Conservation (phyloP, 2,329 filamentous ascomycete genomes). For the Arthrobotrys conoides region DNA sequence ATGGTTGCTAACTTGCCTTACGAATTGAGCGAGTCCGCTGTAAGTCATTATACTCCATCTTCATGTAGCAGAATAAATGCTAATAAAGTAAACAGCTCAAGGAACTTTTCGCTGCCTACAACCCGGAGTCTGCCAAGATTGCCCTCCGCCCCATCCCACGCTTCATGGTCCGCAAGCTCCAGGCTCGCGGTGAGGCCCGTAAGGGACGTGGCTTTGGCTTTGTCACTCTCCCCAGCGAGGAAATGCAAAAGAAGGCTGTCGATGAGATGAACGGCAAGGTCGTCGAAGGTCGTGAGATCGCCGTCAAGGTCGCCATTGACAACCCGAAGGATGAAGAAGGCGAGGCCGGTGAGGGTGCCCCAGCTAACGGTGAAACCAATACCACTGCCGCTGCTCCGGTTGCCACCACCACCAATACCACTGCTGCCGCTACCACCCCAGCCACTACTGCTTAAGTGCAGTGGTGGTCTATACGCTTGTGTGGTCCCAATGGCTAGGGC, state of each 20-base stretch:
- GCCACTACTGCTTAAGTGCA: constrained; percentile 65
- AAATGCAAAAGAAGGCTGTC: constrained; percentile 97
- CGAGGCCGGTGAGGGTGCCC: constrained; percentile 66
- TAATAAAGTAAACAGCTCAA: constrained; percentile 78
- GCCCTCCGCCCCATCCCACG: constrained; percentile 97
- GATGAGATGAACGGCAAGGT: constrained; percentile 99
- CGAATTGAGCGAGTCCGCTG: constrained; percentile 97
- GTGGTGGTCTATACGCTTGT: constrained; percentile 59
- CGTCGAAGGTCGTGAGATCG: constrained; percentile 98
- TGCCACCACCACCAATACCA: constrained; percentile 59
- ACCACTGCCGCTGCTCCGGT: constrained; percentile 63
- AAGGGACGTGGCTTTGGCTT: constrained; percentile 99
- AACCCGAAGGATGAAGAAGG: constrained; percentile 91
- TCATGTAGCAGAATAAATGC: constrained; percentile 42
- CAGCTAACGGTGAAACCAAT: constrained; percentile 60
- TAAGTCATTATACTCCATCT: constrained; percentile 68
- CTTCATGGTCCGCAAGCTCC: constrained; percentile 99
- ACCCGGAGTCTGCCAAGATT: constrained; percentile 96
- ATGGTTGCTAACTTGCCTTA: constrained; percentile 99
- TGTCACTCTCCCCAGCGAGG: constrained; percentile 94
- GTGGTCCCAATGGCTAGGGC: constrained; percentile 21
- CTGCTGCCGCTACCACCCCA: constrained; percentile 63
- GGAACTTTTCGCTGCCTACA: constrained; percentile 94
- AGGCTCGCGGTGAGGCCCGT: constrained; percentile 95
- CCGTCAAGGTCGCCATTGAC: constrained; percentile 99